These are phyloP conservation scores for Auricularia sp. DNA, from an alignment of 768 basidiomycete species.

Conservation along the genomic window DNA sequence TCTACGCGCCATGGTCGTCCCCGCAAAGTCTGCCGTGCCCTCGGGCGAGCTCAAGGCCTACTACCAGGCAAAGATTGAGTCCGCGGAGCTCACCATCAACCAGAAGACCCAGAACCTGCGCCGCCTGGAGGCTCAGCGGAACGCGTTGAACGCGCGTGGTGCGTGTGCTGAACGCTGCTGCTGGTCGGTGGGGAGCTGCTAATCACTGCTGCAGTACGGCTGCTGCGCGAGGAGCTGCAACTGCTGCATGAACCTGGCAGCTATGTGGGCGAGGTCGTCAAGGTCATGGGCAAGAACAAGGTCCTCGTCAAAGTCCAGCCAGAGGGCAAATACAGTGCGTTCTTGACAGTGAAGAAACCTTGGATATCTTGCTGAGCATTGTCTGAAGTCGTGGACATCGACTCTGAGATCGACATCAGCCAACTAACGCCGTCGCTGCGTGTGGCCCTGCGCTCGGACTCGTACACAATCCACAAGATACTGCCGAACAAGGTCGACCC, in stretches of 20 bases:
- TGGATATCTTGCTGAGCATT: too few species aligned
- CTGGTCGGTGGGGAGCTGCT: background rate
- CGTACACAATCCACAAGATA: conserved; percentile 93
- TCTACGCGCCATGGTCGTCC: background rate
- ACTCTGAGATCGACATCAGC: conserved; percentile 72
- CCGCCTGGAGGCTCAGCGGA: conserved; percentile 91
- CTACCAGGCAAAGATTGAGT: conserved; percentile 93
- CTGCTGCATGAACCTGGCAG: conserved; percentile 90
- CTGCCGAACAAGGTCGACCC: conserved; percentile 97
- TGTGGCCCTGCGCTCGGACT: conserved; percentile 92
- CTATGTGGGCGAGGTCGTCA: conserved; percentile 96
- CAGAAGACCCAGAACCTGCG: conserved; percentile 94
- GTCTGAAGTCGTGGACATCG: conserved; percentile 82
- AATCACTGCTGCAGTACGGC: conserved; percentile 48
- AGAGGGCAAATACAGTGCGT: conserved; percentile 96
- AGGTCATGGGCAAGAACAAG: conserved; percentile 99
- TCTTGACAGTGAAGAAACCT: too few species aligned
- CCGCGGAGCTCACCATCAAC: conserved; percentile 86
- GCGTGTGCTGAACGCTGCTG: conserved; percentile 13
- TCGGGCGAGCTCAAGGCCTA: conserved; percentile 76
- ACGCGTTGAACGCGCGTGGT: conserved; percentile 95
- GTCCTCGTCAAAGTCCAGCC: conserved; percentile 97
- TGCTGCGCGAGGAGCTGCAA: conserved; percentile 87
- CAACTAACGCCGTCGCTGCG: conserved; percentile 78
- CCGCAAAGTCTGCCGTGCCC: conserved; percentile 16